phyloP scores from a whole-genome alignment of 1,284 basidiomycete genomes.

The Violaceomyces palustris region DNA sequence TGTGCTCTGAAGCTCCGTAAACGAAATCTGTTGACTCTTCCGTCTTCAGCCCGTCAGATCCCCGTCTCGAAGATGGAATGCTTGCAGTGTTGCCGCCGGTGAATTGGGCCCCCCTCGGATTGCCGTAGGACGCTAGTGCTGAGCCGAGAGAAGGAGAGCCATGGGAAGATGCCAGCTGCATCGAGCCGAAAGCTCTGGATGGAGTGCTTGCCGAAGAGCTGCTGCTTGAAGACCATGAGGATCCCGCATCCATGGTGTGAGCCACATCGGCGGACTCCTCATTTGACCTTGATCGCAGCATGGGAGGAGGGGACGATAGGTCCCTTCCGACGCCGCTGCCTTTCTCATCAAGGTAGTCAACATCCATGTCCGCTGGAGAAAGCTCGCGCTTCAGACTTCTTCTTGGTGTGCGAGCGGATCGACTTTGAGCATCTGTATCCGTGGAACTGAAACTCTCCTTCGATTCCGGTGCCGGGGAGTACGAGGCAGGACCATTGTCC shows the following conservation, averaged over 20 bases:
- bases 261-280: conserved; percentile 4
- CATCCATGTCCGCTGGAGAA: conserved; percentile 38
- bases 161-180: conserved; percentile 8
- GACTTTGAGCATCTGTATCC: too few species aligned
- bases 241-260: conserved; percentile 5
- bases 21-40: too few species aligned
- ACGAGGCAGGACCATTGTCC: conserved; percentile 16
- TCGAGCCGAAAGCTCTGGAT: conserved; percentile 10
- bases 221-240: not conserved
- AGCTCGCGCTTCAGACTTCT: conserved; percentile 37
- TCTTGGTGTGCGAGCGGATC: conserved; percentile 14
- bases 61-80: too few species aligned
- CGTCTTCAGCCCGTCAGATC: too few species aligned
- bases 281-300: conserved; percentile 25
- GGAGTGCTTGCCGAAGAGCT: conserved; percentile 5
- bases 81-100: too few species aligned
- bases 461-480: too few species aligned
- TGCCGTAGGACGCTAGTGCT: too few species aligned
- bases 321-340: conserved; percentile 13
- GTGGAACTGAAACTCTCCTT: too few species aligned
- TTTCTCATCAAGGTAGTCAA: conserved; percentile 24
- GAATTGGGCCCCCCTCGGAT: too few species aligned
- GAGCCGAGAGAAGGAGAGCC: too few species aligned
- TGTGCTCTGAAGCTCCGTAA: too few species aligned
- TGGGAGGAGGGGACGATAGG: conserved; percentile 30